Percentiles rank a stretch among this genome's conserved stretches.
Evolutionary conservation across 1,139 yeast species (phyloP).

Genomic region (Diutina pseudorugosa): DNA sequence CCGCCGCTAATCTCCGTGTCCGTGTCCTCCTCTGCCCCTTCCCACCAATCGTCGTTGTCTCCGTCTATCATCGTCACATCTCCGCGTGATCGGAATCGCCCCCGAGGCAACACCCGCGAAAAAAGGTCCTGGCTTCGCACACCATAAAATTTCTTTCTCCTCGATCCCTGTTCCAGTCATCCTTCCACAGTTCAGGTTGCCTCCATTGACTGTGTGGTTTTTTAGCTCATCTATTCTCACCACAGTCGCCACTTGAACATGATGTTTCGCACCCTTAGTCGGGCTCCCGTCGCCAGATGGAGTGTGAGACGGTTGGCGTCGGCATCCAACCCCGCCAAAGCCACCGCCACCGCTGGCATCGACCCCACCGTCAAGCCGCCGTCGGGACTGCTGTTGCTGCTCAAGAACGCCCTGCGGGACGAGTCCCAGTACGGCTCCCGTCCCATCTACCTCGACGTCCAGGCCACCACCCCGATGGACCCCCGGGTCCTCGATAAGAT

Average conservation of each 20-base stretch:
- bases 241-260: too few species aligned
- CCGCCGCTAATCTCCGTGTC: neutral
- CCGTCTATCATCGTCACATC: neutral
- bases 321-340: neutral
- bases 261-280: neutral
- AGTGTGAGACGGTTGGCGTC: neutral
- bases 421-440: constrained; percentile 47
- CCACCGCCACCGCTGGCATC: neutral
- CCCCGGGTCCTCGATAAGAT: constrained; percentile 92
- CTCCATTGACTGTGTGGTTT: too few species aligned
- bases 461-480: constrained; percentile 96
- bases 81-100: neutral
- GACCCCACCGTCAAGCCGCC: neutral
- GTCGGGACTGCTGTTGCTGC: constrained; percentile 12
- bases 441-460: constrained; percentile 90
- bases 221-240: too few species aligned
- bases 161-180: neutral
- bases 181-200: too few species aligned
- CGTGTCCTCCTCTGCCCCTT: too few species aligned
- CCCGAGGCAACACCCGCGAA: neutral
- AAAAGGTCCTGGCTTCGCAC: neutral
- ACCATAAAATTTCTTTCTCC: neutral
- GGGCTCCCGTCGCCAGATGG: neutral
- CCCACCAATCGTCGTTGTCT: too few species aligned
- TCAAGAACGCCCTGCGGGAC: constrained; percentile 35